Base-by-base conservation (phyloP, 108 stramenopile species). In the Stephanodiscus minutulus region DNA sequence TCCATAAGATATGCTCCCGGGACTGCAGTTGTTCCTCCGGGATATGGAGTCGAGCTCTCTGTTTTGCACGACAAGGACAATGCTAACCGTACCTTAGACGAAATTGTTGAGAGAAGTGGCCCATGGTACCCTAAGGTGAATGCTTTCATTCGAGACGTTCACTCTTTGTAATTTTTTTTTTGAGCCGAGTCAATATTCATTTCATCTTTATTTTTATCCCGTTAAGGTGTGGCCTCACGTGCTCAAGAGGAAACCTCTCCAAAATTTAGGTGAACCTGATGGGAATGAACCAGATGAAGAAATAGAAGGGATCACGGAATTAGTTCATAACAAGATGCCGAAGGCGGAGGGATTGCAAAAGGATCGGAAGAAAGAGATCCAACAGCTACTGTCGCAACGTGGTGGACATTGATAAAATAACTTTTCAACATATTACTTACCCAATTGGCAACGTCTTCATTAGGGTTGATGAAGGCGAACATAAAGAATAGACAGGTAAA, bases 171-270 rank as follows among this genome's bases (percentile, higher is more conserved):
- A 0, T 1, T 3, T 13, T 44, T 44, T 44, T 15, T 15, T 3
- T 15, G 31, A 33, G 31, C 5, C 31, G 31, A 5, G 31, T 33
- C 31, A 33, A 33, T 5, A 33, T 33, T 33, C 31, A 33, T 33
- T 33, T 5, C 5, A 5, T 17, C 43, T 44, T 0, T 44, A 44
- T 15, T 13, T 13, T 44, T 15, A 44, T 44, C 13, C 13, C 43
- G 2, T 44, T 53, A 53, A 87, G 67, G 85, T 64, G 9, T 91
- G 88, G 88, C 91, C 91, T 46, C 61, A 52, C 61, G 72, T 64
- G 0, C 24, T 47, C 55, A 68, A 64, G 48, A 37, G 43, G 18
- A 72, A 62, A 22, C 50, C 65, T 53, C 21, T 49, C 22, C 47
- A 25, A 20, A 22, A 5, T 52, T 22, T 9, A 7, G 49, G 33